Conservation (phyloP, 768 basidiomycete genomes). For the Steccherinum ochraceum region DNA sequence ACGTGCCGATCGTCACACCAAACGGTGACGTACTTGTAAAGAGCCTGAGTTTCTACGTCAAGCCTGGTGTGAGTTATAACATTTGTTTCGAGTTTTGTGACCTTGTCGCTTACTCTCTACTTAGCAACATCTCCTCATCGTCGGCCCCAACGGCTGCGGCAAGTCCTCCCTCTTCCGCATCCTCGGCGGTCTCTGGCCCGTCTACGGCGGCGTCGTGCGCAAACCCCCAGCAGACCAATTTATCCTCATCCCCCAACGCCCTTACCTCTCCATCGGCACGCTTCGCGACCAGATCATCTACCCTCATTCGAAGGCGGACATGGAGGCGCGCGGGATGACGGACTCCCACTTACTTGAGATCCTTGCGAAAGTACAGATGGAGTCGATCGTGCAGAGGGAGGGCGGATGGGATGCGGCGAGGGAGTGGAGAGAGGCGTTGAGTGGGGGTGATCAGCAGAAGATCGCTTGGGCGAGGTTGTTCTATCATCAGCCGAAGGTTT, state of each 20-base stretch:
- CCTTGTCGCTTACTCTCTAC: too few relatives aligned
- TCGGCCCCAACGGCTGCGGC: slow-evolving; percentile 92
- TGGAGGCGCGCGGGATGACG: slow-evolving; percentile 71
- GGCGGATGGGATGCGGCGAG: slow-evolving; percentile 91
- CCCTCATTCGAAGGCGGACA: slow-evolving; percentile 77
- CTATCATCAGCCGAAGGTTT: slow-evolving; percentile 88
- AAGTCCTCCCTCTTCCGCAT: slow-evolving; percentile 95
- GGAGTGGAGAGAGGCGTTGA: slow-evolving; percentile 92
- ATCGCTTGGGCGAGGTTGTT: slow-evolving; percentile 96
- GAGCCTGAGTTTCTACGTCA: slow-evolving; percentile 82
- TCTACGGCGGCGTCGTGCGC: slow-evolving; percentile 75
- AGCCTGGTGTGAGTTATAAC: slow-evolving; percentile 60
- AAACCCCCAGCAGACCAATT: slow-evolving; percentile 88
- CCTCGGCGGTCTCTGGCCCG: slow-evolving; percentile 93
- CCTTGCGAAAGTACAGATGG: slow-evolving; percentile 78
- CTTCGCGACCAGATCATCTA: slow-evolving; percentile 96
- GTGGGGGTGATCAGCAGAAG: slow-evolving; percentile 95
- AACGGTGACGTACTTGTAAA: slow-evolving; percentile 90
- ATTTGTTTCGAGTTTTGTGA: slow-evolving; percentile 8
- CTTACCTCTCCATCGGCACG: slow-evolving; percentile 91
- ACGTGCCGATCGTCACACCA: slow-evolving; percentile 93
- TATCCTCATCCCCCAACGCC: slow-evolving; percentile 92
- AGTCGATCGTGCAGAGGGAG: slow-evolving; percentile 81
- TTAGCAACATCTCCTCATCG: slow-evolving; percentile 86
- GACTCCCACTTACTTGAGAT: slow-evolving; percentile 72